Evolutionary conservation across 805 yeast genomes (phyloP).

Genomic region (Priceomyces carsonii): DNA sequence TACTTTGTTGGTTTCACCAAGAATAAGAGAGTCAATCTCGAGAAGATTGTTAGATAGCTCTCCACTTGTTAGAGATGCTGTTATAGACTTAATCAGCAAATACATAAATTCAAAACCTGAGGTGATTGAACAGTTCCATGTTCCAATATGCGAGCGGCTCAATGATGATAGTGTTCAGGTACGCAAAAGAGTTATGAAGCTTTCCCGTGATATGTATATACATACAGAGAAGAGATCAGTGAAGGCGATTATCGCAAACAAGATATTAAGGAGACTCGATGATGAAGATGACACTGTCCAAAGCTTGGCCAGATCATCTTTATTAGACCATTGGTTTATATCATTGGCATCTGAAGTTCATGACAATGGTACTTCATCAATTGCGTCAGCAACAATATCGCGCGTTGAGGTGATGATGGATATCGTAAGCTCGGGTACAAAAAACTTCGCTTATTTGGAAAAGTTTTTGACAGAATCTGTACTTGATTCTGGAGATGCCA

Average conservation of each 20-base stretch:
- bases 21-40: conserved; percentile 53
- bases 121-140: conserved; percentile 49
- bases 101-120: conserved; percentile 46
- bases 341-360: conserved; percentile 5
- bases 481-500: conserved; percentile 24
- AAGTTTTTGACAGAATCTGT: conserved; percentile 48
- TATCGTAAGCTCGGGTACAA: conserved; percentile 37
- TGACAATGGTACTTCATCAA: not conserved
- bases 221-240: conserved; percentile 26
- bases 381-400: conserved; percentile 3
- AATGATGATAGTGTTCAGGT: conserved; percentile 66
- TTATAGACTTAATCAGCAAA: conserved; percentile 61
- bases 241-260: conserved; percentile 48
- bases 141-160: conserved; percentile 47
- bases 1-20: conserved; percentile 47
- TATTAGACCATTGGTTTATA: conserved; percentile 21
- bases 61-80: conserved; percentile 75
- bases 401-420: conserved; percentile 37
- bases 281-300: conserved; percentile 65
- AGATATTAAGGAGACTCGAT: conserved; percentile 54
- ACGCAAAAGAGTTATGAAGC: conserved; percentile 58
- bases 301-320: conserved; percentile 41
- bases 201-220: conserved; percentile 50
- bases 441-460: conserved; percentile 43
- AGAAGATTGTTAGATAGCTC: conserved; percentile 58